Base-by-base conservation (phyloP, 2,329 filamentous ascomycete genomes). In the Xylariaceae sp. region DNA sequence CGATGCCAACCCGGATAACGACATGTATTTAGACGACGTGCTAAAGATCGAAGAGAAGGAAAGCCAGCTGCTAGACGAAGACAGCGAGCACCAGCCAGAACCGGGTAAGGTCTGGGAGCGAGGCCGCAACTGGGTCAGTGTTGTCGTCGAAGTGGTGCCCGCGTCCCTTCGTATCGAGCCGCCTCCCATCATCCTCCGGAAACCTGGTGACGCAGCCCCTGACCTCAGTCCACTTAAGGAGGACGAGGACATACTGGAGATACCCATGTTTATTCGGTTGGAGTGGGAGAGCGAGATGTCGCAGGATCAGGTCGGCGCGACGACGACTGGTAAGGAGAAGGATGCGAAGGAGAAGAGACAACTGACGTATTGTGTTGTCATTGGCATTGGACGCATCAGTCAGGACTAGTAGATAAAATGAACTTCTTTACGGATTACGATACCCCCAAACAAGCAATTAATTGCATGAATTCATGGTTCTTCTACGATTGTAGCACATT, bases 41-140 rank as follows among this genome's bases (percentile, higher is more conserved):
- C 80, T 97, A 9, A 85, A 86, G 71, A 84, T 81, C 62, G 72
- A 71, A 54, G 71, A 72, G 18, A 65, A 70, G 52, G 75, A 78
- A 35, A 71, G 64, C 70, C 66, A 75, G 71, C 72, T 72, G 71
- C 73, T 70, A 11, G 74, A 73, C 23, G 66, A 75, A 68, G 71
- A 70, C 64, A 67, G 77, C 70, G 49, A 71, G 54, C 82, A 85
- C 53, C 86, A 85, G 70, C 84, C 89, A 13, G 92, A 96, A 73
- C 90, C 90, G 0, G 94, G 93, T 55, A 97, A 97, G 75, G 87
- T 97, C n/a, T 99, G 91, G 89, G 92, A 97, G 64, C 84, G 88
- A 56, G 93, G 92, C 0, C 82, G 92, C 42, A 99, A 97, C 73
- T 97, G 92, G 90, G 94, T 94, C 13, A 94, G 88, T 65, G 90